Evolutionary conservation across 805 yeast species (phyloP).

Genomic region (Ogataea paradorogensis): DNA sequence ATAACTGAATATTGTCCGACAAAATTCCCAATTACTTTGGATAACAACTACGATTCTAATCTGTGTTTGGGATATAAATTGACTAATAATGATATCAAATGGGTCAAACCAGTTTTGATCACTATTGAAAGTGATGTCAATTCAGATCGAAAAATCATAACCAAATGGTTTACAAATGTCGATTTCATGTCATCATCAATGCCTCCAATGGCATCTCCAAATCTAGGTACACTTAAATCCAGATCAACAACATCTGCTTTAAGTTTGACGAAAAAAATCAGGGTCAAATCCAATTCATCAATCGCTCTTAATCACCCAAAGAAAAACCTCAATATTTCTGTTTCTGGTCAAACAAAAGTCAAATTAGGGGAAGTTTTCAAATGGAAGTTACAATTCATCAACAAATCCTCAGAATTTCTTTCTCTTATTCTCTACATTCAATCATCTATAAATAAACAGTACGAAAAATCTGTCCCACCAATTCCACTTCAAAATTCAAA

Average conservation of each 20-base stretch:
- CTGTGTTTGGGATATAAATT: slow-evolving; percentile 28
- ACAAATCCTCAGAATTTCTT: slow-evolving; percentile 49
- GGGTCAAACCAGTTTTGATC: slow-evolving; percentile 28
- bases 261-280: slow-evolving; percentile 21
- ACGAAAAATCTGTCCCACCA: slow-evolving; percentile 37
- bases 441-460: slow-evolving; percentile 32
- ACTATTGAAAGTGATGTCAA: slow-evolving; percentile 22
- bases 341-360: slow-evolving; percentile 61
- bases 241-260: slow-evolving; percentile 19
- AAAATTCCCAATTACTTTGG: slow-evolving; percentile 31
- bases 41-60: slow-evolving; percentile 14
- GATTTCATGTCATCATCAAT: slow-evolving; percentile 26
- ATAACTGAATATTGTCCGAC: slow-evolving; percentile 20
- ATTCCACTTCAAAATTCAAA: slow-evolving; percentile 30
- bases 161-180: slow-evolving; percentile 39
- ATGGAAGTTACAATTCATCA: slow-evolving; percentile 67
- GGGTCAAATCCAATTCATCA: slow-evolving; percentile 25
- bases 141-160: slow-evolving; percentile 21
- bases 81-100: slow-evolving; percentile 25
- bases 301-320: slow-evolving; percentile 17
- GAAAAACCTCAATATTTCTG: slow-evolving; percentile 46
- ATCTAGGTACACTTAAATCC: slow-evolving; percentile 9
- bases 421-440: slow-evolving; percentile 51
- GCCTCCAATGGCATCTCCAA: slow-evolving; percentile 26
- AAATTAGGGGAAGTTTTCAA: slow-evolving; percentile 56